A percentile compares a stretch with the other conserved stretches of the same genome.
Conservation (phyloP, 352 stramenopile species). For the Phytopythium helicoides region DNA sequence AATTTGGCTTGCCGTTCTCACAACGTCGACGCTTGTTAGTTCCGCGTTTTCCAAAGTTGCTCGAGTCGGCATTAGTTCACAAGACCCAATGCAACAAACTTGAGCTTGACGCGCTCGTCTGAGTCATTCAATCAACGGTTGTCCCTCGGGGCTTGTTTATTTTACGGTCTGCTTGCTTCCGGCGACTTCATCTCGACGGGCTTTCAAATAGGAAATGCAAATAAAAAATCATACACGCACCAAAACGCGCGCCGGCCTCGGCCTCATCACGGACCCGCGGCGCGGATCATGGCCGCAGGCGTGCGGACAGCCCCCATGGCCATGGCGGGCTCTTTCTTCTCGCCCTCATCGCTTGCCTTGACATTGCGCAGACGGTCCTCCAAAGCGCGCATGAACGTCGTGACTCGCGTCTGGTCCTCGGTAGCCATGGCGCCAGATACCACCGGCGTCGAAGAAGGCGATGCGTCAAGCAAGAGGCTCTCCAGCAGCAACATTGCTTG, state of each 20-base stretch:
- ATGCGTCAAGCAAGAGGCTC: conserved; percentile 50
- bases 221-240: conserved; percentile 1
- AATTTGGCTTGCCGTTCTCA: too few species aligned
- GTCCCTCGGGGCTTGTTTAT: too few species aligned
- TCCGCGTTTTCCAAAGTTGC: too few species aligned
- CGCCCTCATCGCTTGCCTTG: conserved; percentile 24
- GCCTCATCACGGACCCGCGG: background rate
- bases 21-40: too few species aligned
- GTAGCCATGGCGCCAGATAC: conserved; percentile 18
- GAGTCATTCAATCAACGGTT: too few species aligned
- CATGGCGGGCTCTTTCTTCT: background rate
- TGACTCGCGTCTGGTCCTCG: conserved; percentile 55
- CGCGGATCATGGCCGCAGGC: background rate
- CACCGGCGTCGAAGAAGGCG: conserved; percentile 8
- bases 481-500: conserved; percentile 60
- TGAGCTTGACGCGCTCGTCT: too few species aligned
- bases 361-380: conserved; percentile 57
- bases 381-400: conserved; percentile 41
- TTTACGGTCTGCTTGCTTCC: too few species aligned
- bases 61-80: too few species aligned
- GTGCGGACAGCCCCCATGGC: too few species aligned
- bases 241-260: too few species aligned
- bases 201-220: conserved; percentile 1
- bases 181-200: background rate
- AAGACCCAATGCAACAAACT: too few species aligned